phyloP scores from a whole-genome alignment of 805 yeast species.

The Huiozyma sinensis region DNA sequence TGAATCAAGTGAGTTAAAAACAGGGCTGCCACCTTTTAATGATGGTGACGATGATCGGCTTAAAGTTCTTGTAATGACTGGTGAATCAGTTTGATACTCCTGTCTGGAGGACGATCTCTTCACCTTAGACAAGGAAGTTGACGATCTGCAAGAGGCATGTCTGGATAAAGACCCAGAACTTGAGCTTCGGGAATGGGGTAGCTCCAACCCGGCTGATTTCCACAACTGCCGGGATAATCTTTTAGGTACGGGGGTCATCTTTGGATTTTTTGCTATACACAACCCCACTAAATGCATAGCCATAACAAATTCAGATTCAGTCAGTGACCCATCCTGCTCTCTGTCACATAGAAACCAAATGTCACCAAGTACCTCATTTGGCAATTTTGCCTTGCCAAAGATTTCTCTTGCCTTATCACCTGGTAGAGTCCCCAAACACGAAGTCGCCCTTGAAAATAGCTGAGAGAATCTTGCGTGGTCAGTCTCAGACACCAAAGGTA shows the following conservation, averaged over 20 bases:
- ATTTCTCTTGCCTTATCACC: slow-evolving; percentile 77
- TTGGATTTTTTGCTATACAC: slow-evolving; percentile 49
- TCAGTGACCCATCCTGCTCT: slow-evolving; percentile 58
- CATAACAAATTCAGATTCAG: slow-evolving; percentile 65
- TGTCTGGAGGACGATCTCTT: background rate
- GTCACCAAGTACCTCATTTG: slow-evolving; percentile 64
- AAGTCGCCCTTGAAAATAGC: slow-evolving; percentile 54
- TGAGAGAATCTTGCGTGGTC: slow-evolving; percentile 56
- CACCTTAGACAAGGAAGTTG: background rate
- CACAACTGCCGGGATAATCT: slow-evolving; percentile 33
- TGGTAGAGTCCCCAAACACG: slow-evolving; percentile 30
- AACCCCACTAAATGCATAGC: slow-evolving; percentile 90
- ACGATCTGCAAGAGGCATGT: slow-evolving; percentile 1
- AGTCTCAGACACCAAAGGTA: slow-evolving; percentile 41
- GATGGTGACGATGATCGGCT: slow-evolving; percentile 1
- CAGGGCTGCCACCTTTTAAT: background rate
- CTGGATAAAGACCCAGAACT: background rate
- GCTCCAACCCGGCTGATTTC: slow-evolving; percentile 25
- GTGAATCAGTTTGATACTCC: background rate
- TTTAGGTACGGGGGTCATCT: slow-evolving; percentile 47
- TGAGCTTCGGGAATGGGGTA: background rate
- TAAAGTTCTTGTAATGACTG: slow-evolving; percentile 3
- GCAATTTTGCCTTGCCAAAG: slow-evolving; percentile 78
- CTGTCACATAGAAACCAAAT: slow-evolving; percentile 85
- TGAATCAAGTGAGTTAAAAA: slow-evolving; percentile 1